Percentiles rank a stretch among this genome's conserved stretches.
Evolutionary conservation across 805 yeast genomes (phyloP).

Genomic region (Wickerhamiella allomyrinae): DNA sequence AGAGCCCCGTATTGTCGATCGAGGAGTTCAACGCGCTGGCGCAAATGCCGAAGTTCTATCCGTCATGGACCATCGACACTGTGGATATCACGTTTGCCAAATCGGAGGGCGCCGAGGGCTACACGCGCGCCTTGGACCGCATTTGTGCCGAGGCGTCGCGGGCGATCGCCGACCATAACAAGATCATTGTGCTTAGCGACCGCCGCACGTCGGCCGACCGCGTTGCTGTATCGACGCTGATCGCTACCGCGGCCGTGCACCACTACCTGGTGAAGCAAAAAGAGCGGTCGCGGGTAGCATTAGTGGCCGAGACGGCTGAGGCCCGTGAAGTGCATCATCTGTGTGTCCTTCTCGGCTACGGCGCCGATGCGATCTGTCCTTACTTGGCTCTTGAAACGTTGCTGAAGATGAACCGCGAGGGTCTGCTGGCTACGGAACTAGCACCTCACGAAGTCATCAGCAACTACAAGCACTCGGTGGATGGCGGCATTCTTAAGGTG

Average conservation of each 20-base stretch:
- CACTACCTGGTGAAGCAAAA: conserved; percentile 91
- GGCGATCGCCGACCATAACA: conserved; percentile 63
- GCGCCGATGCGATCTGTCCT: conserved; percentile 93
- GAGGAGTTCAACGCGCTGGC: conserved; percentile 62
- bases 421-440: conserved; percentile 36
- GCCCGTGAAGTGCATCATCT: conserved; percentile 96
- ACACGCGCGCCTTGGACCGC: conserved; percentile 69
- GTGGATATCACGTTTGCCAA: conserved; percentile 84
- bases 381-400: conserved; percentile 85
- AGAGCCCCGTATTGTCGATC: conserved; percentile 68
- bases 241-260: conserved; percentile 95
- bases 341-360: conserved; percentile 88
- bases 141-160: conserved; percentile 77
- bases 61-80: conserved; percentile 68
- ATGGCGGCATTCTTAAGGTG: conserved; percentile 86
- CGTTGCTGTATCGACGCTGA: conserved; percentile 70
- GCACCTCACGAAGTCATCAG: conserved; percentile 46
- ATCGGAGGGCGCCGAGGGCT: conserved; percentile 73
- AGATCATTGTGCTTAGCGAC: conserved; percentile 68
- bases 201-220: conserved; percentile 43
- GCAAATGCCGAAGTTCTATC: conserved; percentile 59
- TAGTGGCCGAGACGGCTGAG: conserved; percentile 86
- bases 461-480: conserved; percentile 74
- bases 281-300: conserved; percentile 89
- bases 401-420: conserved; percentile 69